Conservation (phyloP, 106 monocot genomes). For the Apostasia ramifera region DNA sequence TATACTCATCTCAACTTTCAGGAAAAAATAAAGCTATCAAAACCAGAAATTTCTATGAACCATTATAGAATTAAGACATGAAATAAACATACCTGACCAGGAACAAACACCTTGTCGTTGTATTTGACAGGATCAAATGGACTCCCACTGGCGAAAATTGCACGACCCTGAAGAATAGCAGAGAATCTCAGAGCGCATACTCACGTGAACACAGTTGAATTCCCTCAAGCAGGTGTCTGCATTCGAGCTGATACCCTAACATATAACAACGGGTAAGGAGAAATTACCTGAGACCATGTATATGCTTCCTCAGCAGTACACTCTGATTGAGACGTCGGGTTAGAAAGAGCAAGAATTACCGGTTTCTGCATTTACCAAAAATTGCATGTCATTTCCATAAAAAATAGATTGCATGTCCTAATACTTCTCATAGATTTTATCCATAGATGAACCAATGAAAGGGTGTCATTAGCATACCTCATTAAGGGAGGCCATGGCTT, state of each 20-base stretch:
- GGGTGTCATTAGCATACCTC: conserved; percentile 38
- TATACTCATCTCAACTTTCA: too few species aligned
- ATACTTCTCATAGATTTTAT: too few species aligned
- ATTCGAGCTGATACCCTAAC: not conserved
- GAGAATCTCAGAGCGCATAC: not conserved
- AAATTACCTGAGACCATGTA: conserved; percentile 49
- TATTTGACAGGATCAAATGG: conserved; percentile 80
- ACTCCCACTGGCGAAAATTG: conserved; percentile 83
- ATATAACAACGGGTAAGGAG: not conserved
- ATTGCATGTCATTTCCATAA: not conserved
- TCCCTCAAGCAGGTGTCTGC: not conserved
- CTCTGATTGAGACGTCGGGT: conserved; percentile 75
- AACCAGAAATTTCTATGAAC: not conserved
- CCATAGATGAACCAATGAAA: too few species aligned
- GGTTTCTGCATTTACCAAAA: conserved; percentile 45
- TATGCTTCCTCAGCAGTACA: conserved; percentile 80
- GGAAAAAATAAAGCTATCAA: not conserved
- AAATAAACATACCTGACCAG: conserved; percentile 57
- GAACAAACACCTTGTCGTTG: conserved; percentile 41
- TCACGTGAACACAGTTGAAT: conserved; percentile 1
- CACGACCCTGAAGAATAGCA: conserved; percentile 47
- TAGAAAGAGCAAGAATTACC: conserved; percentile 56
- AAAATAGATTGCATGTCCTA: too few species aligned
- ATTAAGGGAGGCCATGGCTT: conserved; percentile 87
- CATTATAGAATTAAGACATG: not conserved